These are phyloP conservation scores for Casuarina cunninghamiana DNA, from an alignment of 306 rosid genomes.

Conservation along the genomic window DNA sequence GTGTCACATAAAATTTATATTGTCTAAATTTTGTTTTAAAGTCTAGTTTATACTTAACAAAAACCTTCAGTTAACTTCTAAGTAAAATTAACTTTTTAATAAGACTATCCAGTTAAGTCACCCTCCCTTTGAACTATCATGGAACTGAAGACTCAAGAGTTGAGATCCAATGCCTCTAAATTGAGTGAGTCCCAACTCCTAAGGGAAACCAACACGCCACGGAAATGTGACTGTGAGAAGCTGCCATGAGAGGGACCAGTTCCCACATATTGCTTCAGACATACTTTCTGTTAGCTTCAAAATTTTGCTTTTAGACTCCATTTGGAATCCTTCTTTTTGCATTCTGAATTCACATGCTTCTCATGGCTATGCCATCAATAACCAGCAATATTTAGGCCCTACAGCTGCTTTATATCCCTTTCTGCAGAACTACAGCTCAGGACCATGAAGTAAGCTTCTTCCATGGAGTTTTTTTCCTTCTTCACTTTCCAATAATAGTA, in stretches of 20 bases:
- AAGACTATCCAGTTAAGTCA: neutral
- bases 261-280: neutral
- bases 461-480: neutral
- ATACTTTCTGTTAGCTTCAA: neutral
- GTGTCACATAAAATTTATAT: too few species aligned
- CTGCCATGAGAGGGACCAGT: neutral
- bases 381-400: constrained; percentile 13
- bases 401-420: constrained; percentile 21
- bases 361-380: neutral
- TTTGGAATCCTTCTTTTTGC: neutral
- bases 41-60: too few species aligned
- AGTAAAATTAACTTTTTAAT: too few species aligned
- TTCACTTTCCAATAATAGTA: too few species aligned
- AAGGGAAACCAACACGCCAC: neutral
- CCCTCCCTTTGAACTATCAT: neutral
- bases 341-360: constrained; percentile 1
- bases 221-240: too few species aligned
- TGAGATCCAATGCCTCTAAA: neutral
- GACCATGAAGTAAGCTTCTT: neutral
- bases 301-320: neutral
- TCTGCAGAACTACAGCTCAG: constrained; percentile 26
- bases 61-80: too few species aligned
- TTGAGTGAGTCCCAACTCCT: neutral
- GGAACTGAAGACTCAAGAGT: neutral
- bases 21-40: too few species aligned